Evolutionary conservation across 2,329 filamentous ascomycete species (phyloP).

Genomic region (Cadophora sp.): DNA sequence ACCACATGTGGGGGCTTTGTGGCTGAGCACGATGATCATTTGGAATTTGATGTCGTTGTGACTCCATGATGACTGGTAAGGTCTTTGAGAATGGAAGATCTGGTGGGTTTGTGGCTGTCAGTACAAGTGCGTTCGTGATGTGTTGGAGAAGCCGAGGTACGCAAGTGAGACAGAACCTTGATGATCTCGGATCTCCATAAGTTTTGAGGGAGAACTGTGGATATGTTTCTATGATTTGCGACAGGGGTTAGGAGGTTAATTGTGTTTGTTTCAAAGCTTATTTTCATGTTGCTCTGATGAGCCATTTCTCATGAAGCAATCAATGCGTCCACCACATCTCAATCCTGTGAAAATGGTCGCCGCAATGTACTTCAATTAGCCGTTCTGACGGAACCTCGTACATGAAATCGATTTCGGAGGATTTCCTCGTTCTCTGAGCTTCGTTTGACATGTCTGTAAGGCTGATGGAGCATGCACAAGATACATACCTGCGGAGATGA

Average conservation of each 20-base stretch:
- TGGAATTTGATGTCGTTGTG: background rate
- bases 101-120: background rate
- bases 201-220: background rate
- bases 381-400: background rate
- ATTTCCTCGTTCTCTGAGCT: background rate
- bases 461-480: background rate
- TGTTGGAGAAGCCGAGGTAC: background rate
- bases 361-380: background rate
- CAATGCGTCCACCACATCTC: background rate
- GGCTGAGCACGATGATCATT: background rate
- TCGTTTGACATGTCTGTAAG: background rate
- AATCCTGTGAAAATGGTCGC: background rate
- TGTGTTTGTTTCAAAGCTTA: slow-evolving; percentile 3
- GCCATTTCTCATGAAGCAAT: background rate
- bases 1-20: background rate
- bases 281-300: background rate
- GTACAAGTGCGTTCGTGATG: background rate
- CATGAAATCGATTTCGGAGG: background rate
- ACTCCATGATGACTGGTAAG: background rate
- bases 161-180: background rate
- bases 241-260: slow-evolving; percentile 1
- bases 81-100: background rate
- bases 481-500: slow-evolving; percentile 4
- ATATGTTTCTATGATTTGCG: slow-evolving; percentile 2
- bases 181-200: background rate